These are phyloP conservation scores for Zelopaecilomyces penicillatus DNA, from an alignment of 2,329 filamentous ascomycete genomes.

Conservation along the genomic window DNA sequence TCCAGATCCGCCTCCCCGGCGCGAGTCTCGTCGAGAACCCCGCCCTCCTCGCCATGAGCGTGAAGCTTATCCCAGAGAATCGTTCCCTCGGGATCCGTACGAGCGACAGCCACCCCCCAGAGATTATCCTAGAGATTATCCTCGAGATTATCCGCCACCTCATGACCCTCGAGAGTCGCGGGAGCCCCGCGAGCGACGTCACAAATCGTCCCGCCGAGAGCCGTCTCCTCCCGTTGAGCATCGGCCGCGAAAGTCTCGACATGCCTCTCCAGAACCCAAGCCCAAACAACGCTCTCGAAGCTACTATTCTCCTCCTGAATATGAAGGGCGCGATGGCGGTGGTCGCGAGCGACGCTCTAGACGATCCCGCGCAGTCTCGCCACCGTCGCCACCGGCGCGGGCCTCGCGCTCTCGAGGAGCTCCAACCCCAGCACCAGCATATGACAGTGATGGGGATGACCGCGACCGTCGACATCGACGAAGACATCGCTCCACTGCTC, in stretches of 20 bases:
- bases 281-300: constrained; percentile 1
- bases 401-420: constrained; percentile 2
- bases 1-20: constrained; percentile 3
- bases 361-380: constrained; percentile 3
- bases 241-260: constrained; percentile 1
- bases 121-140: not conserved
- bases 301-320: not conserved
- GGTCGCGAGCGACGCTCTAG: not conserved
- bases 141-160: not conserved
- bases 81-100: not conserved
- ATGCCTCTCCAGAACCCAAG: constrained; percentile 3
- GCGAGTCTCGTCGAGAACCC: not conserved
- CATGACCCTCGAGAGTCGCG: not conserved
- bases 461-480: constrained; percentile 1
- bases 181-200: constrained; percentile 6
- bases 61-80: not conserved
- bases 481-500: constrained; percentile 3
- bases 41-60: constrained; percentile 1
- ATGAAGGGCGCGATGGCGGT: not conserved
- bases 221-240: constrained; percentile 1
- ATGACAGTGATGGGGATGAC: not conserved
- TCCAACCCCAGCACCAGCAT: not conserved
- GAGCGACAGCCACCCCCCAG: not conserved
- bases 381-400: not conserved
- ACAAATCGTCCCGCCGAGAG: constrained; percentile 5